These are phyloP conservation scores for Hymenoscyphus scutula DNA, from an alignment of 2,329 filamentous ascomycete genomes.

Conservation along the genomic window DNA sequence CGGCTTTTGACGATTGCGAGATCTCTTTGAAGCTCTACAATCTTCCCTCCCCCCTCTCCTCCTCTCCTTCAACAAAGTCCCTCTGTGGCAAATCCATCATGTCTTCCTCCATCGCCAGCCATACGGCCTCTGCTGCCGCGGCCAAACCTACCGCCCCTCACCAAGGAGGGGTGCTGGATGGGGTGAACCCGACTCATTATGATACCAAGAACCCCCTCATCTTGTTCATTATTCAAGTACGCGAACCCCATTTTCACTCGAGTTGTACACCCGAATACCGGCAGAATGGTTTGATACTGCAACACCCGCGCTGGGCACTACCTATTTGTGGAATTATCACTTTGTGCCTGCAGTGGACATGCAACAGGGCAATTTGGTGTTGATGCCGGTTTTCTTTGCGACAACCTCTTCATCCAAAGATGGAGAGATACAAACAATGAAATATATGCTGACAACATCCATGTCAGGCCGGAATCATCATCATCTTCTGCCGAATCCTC, in stretches of 20 bases:
- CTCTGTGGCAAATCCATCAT: not conserved
- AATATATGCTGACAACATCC: conserved; percentile 16
- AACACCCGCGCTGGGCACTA: not conserved
- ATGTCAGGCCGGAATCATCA: conserved; percentile 64
- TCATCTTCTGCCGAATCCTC: conserved; percentile 70
- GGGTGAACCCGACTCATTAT: conserved; percentile 59
- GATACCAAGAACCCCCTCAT: conserved; percentile 63
- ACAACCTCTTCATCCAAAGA: not conserved
- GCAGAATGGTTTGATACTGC: conserved; percentile 2
- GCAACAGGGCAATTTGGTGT: not conserved
- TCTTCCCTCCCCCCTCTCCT: not conserved
- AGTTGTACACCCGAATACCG: conserved; percentile 3
- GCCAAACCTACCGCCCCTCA: not conserved
- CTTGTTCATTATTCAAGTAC: conserved; percentile 67
- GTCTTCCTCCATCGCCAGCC: not conserved
- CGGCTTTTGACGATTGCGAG: not conserved
- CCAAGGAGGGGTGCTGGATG: conserved; percentile 52
- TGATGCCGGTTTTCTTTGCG: not conserved
- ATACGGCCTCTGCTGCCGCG: not conserved
- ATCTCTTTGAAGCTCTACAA: not conserved
- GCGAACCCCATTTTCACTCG: conserved; percentile 7
- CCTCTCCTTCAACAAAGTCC: not conserved
- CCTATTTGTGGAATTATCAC: not conserved
- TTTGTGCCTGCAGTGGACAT: not conserved
- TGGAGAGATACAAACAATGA: not conserved